Percentiles rank a stretch among this genome's conserved stretches.
These are phyloP conservation scores for Decorospora gaudefroyi DNA, from an alignment of 2,329 filamentous ascomycete species.

Conservation along the genomic window DNA sequence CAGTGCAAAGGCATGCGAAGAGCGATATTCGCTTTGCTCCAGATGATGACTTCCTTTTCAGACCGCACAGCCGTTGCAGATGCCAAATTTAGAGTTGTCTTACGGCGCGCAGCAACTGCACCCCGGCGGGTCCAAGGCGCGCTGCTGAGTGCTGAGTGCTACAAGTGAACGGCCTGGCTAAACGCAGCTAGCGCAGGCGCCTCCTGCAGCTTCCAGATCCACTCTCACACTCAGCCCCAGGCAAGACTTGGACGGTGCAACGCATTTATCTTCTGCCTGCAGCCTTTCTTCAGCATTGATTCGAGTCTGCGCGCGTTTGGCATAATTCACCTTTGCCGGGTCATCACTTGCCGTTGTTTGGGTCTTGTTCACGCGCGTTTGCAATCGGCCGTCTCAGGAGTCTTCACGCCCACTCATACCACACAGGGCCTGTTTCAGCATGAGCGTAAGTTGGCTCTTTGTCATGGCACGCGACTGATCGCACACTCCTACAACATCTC, in stretches of 20 bases:
- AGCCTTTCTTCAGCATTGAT: constrained; percentile 16
- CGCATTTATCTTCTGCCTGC: constrained; percentile 19
- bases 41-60: background rate
- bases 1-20: constrained; percentile 2
- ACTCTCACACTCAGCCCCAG: constrained; percentile 23
- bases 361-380: constrained; percentile 18
- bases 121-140: constrained; percentile 12
- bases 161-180: constrained; percentile 4
- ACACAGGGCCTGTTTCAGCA: constrained; percentile 46
- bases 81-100: constrained; percentile 27
- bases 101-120: constrained; percentile 11
- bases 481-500: constrained; percentile 10
- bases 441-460: constrained; percentile 45
- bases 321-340: constrained; percentile 6
- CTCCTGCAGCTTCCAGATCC: constrained; percentile 11
- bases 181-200: constrained; percentile 16
- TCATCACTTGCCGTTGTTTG: constrained; percentile 7
- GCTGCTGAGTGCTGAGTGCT: constrained; percentile 15
- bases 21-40: background rate
- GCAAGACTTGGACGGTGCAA: constrained; percentile 14
- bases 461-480: constrained; percentile 13
- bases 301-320: constrained; percentile 11
- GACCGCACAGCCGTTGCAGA: constrained; percentile 11
- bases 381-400: constrained; percentile 44
- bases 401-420: constrained; percentile 35